These are phyloP conservation scores for Leptographium radiaticola DNA, from an alignment of 2,329 filamentous ascomycete species.

Conservation along the genomic window DNA sequence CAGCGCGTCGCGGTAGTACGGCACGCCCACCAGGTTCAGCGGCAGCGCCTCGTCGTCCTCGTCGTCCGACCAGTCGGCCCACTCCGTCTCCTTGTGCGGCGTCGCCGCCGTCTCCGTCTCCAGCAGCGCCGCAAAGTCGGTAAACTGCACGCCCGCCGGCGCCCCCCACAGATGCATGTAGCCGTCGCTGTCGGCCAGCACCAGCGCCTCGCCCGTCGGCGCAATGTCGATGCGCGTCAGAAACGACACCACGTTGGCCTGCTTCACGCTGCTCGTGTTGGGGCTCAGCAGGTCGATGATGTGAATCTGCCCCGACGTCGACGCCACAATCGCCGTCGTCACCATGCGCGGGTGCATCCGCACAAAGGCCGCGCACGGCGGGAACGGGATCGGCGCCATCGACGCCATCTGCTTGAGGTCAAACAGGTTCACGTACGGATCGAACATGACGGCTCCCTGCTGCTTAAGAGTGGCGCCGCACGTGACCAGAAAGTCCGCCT, in stretches of 20 bases:
- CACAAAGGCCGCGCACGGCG: conserved; percentile 84
- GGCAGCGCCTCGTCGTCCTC: conserved; percentile 30
- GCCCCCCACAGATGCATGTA: conserved; percentile 82
- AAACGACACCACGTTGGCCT: conserved; percentile 63
- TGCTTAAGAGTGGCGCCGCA: conserved; percentile 86
- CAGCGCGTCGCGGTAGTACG: conserved; percentile 79
- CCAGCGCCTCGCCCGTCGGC: conserved; percentile 74
- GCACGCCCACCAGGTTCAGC: conserved; percentile 76
- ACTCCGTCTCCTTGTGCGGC: conserved; percentile 10
- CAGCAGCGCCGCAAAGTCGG: conserved; percentile 63
- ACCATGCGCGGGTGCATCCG: conserved; percentile 94
- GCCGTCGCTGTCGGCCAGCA: conserved; percentile 65
- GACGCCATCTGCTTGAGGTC: conserved; percentile 84
- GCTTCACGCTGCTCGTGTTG: conserved; percentile 72
- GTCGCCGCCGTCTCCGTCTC: conserved; percentile 61
- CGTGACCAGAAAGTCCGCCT: conserved; percentile 88
- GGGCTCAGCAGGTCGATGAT: conserved; percentile 93
- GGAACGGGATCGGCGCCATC: conserved; percentile 82
- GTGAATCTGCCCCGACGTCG: conserved; percentile 85
- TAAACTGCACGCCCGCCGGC: conserved; percentile 72
- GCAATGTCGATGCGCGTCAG: conserved; percentile 76
- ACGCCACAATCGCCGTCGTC: conserved; percentile 87
- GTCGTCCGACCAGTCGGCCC: conserved; percentile 12
- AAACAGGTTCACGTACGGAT: conserved; percentile 90
- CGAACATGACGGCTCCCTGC: conserved; percentile 63